Base-by-base conservation (phyloP, 768 basidiomycete genomes). In the Pisolithus sp. region DNA sequence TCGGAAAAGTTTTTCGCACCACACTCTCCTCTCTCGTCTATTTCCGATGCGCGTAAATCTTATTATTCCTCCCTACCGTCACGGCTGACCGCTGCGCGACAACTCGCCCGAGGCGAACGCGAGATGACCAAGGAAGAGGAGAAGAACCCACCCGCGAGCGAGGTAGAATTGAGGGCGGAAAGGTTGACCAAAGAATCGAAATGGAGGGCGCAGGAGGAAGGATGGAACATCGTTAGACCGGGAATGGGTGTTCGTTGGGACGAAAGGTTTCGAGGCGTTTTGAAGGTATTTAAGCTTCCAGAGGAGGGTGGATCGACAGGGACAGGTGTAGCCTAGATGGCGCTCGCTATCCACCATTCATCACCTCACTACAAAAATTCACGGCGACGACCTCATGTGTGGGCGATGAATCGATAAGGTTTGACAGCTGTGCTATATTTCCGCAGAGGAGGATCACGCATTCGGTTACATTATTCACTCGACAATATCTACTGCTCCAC, bases 101-200 rank as follows among this genome's bases (percentile, higher is more conserved):
- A 81, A 44, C 77, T 96, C 13, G 80, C 86, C 7, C 77, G 79
- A 7, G 83, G 89, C 2, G 79, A 76, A 28, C 78, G 93, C 12
- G 86, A 92, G 59, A 82, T 85, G n/a, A 95, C 92, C 13, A 88
- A 87, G 62, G 89, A 87, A 53, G 95, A 97, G 68, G 59, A 68
- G 41, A 75, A 74, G 13, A 78, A 86, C 59, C 89, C 91, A 2
- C 90, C 93, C 4, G 83, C 82, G 26, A 93, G 87, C 1, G 92
- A 97, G 69, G 85, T 89, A 20, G 90, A 96, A 63, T 73, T 98
- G 51, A 81, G 87, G 42, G 85, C 85, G 37, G 93, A 97, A 70
- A 75, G 95, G 58, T 66, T 93, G 66, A 86, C 86, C 69, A 95
- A 93, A 71, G 95, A 98, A 71, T 66, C 82, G 58, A 75, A 82